These are phyloP conservation scores for Leishmania arabica DNA, from an alignment of 208 protist species.

Conservation along the genomic window DNA sequence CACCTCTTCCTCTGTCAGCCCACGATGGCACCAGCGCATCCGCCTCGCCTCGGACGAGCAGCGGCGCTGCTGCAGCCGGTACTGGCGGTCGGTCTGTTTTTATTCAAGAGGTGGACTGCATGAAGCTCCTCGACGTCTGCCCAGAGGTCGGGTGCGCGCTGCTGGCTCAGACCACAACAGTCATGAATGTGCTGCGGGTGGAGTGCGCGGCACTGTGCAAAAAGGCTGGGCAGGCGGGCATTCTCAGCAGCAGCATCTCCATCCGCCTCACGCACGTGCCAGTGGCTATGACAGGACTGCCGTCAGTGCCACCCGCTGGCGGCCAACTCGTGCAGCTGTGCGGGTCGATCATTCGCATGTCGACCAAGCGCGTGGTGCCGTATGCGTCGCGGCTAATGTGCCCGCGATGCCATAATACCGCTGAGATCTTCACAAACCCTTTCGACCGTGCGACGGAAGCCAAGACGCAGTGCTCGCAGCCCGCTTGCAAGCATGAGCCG, in stretches of 20 bases:
- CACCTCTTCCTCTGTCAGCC: slow-evolving; percentile 38
- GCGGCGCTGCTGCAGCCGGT: not conserved
- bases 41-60: not conserved
- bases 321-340: slow-evolving; percentile 77
- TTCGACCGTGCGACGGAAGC: slow-evolving; percentile 63
- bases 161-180: slow-evolving; percentile 45
- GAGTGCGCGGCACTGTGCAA: slow-evolving; percentile 60
- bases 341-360: slow-evolving; percentile 86
- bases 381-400: slow-evolving; percentile 72
- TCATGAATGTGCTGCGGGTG: slow-evolving; percentile 47
- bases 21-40: not conserved
- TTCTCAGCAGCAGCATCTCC: slow-evolving; percentile 56
- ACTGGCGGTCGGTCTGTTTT: slow-evolving; percentile 43
- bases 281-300: slow-evolving; percentile 42
- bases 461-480: slow-evolving; percentile 47
- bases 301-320: slow-evolving; percentile 56
- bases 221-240: slow-evolving; percentile 37
- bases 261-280: slow-evolving; percentile 77
- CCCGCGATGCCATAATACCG: slow-evolving; percentile 52
- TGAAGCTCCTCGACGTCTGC: slow-evolving; percentile 59
- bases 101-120: slow-evolving; percentile 80
- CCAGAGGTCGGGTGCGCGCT: slow-evolving; percentile 49
- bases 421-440: slow-evolving; percentile 55
- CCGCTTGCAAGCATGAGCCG: slow-evolving; percentile 67
- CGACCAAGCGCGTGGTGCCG: slow-evolving; percentile 77